A percentile compares a stretch with the other conserved stretches of the same genome.
phyloP scores from a whole-genome alignment of 1,284 basidiomycete genomes.

The Cutaneotrichosporon daszewskae region DNA sequence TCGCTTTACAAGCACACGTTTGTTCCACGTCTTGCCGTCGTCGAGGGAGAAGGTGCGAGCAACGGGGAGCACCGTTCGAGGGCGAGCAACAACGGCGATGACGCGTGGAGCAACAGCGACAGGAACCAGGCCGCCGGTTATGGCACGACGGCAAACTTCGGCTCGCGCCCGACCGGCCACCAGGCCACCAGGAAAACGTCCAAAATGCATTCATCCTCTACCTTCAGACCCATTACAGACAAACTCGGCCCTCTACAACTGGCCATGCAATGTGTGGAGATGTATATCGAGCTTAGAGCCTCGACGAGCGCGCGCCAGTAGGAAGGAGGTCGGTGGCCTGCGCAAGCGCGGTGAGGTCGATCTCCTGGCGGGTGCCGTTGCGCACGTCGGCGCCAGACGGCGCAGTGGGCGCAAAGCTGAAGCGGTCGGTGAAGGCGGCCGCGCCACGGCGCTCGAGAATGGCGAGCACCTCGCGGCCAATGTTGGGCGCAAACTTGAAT shows the following conservation, averaged over 20 bases:
- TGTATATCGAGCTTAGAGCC: too few relatives aligned
- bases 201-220: background rate
- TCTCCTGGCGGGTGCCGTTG: slow-evolving; percentile 26
- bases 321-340: slow-evolving; percentile 10
- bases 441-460: slow-evolving; percentile 59
- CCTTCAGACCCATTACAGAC: background rate
- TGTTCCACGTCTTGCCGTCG: too few relatives aligned
- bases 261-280: background rate
- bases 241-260: background rate
- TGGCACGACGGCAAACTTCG: background rate
- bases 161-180: too few relatives aligned
- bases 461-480: slow-evolving; percentile 69
- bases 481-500: slow-evolving; percentile 69
- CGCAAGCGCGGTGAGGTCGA: slow-evolving; percentile 7
- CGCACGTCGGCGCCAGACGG: slow-evolving; percentile 37
- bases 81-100: background rate
- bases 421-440: slow-evolving; percentile 46
- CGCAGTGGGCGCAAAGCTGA: slow-evolving; percentile 48
- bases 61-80: too few relatives aligned
- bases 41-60: too few relatives aligned
- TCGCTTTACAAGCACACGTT: too few relatives aligned
- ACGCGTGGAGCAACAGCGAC: background rate
- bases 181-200: background rate
- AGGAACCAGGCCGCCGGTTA: background rate
- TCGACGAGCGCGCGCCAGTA: too few relatives aligned